Evolutionary conservation across 2,329 filamentous ascomycete genomes (phyloP).

Genomic region (Aspergillus tanneri): DNA sequence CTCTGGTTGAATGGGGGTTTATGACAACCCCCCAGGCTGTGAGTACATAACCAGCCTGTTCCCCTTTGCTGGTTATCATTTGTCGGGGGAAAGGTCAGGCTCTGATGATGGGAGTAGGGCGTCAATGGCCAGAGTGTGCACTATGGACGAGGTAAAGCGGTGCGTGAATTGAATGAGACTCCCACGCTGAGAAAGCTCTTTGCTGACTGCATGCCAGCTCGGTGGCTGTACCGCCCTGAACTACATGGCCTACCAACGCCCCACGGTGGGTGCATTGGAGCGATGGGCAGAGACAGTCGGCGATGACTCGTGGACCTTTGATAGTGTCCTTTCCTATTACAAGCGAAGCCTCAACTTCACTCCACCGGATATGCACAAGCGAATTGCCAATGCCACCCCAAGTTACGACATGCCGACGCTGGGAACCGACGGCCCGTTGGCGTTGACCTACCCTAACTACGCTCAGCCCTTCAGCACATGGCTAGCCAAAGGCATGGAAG

Average conservation of each 20-base stretch:
- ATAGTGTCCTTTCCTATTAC: neutral
- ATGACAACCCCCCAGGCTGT: constrained; percentile 19
- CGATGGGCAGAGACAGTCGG: neutral
- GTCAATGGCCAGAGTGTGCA: too few relatives aligned
- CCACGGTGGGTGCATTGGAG: neutral
- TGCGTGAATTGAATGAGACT: too few relatives aligned
- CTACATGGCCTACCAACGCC: neutral
- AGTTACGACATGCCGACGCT: neutral
- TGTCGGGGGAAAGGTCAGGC: too few relatives aligned
- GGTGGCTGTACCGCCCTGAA: too few relatives aligned
- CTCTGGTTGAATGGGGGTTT: constrained; percentile 25
- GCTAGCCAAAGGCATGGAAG: constrained; percentile 21
- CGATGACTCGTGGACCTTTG: neutral
- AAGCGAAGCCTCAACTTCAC: constrained; percentile 2
- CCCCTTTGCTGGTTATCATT: too few relatives aligned
- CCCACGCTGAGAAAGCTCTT: too few relatives aligned
- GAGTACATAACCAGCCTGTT: constrained; percentile 6
- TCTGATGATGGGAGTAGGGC: too few relatives aligned
- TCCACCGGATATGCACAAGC: neutral
- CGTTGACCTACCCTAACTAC: constrained; percentile 31
- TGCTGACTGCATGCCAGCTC: too few relatives aligned
- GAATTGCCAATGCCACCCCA: neutral
- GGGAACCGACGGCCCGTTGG: constrained; percentile 27
- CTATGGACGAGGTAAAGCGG: too few relatives aligned
- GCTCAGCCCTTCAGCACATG: constrained; percentile 27